Percentiles rank a stretch among this genome's conserved stretches.
Conservation (phyloP, 2,329 filamentous ascomycete species). For the Fonsecaea multimorphosa region DNA sequence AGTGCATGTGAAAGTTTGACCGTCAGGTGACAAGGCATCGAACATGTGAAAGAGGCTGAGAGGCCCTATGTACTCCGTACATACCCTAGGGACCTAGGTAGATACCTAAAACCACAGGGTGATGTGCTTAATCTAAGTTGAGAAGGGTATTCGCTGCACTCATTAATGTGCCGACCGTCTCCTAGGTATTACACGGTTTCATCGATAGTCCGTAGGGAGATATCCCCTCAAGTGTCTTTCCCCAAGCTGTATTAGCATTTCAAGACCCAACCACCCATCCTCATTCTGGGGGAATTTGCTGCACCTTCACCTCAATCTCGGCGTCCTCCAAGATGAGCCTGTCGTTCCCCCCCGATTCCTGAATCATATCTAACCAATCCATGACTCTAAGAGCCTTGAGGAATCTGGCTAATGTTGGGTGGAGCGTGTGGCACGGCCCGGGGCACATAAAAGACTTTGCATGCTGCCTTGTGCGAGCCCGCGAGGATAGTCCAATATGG, state of each 20-base stretch:
- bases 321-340: neutral
- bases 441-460: neutral
- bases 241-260: neutral
- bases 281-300: neutral
- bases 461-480: neutral
- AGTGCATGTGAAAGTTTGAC: constrained; percentile 21
- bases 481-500: neutral
- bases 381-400: neutral
- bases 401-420: neutral
- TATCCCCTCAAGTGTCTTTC: neutral
- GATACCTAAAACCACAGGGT: neutral
- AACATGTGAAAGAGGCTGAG: constrained; percentile 16
- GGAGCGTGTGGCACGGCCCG: neutral
- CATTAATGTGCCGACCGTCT: neutral
- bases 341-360: neutral
- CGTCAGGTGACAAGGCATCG: constrained; percentile 10
- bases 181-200: neutral
- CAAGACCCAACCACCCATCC: neutral
- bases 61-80: no score
- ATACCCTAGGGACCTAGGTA: no score
- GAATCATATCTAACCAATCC: neutral
- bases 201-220: neutral
- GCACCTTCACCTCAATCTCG: neutral
- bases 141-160: neutral
- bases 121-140: no score